A percentile compares a stretch with the other conserved stretches of the same genome.
Evolutionary conservation across 2,329 filamentous ascomycete genomes (phyloP).

Genomic region (Talaromyces islandicus): DNA sequence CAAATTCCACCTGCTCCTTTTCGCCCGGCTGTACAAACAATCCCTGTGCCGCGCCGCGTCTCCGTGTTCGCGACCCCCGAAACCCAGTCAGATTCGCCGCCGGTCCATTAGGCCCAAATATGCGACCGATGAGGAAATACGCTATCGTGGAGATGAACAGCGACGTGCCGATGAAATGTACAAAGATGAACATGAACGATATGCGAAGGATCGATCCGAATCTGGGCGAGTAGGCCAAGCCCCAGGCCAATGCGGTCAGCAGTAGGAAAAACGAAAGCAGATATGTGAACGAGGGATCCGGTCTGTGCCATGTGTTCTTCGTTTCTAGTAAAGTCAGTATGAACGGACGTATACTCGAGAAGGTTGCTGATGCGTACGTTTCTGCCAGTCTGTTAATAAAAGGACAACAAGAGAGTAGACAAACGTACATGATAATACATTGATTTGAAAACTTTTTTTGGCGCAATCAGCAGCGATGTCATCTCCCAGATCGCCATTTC

Average conservation of each 20-base stretch:
- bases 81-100: conserved; percentile 41
- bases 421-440: conserved; percentile 63
- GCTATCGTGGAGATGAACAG: conserved; percentile 56
- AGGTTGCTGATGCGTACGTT: conserved; percentile 4
- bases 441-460: conserved; percentile 65
- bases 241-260: conserved; percentile 51
- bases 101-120: conserved; percentile 52
- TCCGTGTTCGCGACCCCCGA: conserved; percentile 39
- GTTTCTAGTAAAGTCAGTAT: conserved; percentile 45
- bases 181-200: conserved; percentile 44
- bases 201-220: conserved; percentile 43
- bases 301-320: conserved; percentile 64
- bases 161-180: conserved; percentile 58
- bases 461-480: conserved; percentile 61
- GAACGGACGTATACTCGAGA: background rate
- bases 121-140: conserved; percentile 58
- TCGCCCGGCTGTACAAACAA: conserved; percentile 52
- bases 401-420: background rate
- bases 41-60: conserved; percentile 47
- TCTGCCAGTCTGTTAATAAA: conserved; percentile 9
- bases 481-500: conserved; percentile 70
- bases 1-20: conserved; percentile 60
- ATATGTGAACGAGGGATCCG: conserved; percentile 65
- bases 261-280: conserved; percentile 62
- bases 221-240: conserved; percentile 47